A percentile compares a stretch with the other conserved stretches of the same genome.
phyloP scores from a whole-genome alignment of 257 asterid species.

The Lantana camara region DNA sequence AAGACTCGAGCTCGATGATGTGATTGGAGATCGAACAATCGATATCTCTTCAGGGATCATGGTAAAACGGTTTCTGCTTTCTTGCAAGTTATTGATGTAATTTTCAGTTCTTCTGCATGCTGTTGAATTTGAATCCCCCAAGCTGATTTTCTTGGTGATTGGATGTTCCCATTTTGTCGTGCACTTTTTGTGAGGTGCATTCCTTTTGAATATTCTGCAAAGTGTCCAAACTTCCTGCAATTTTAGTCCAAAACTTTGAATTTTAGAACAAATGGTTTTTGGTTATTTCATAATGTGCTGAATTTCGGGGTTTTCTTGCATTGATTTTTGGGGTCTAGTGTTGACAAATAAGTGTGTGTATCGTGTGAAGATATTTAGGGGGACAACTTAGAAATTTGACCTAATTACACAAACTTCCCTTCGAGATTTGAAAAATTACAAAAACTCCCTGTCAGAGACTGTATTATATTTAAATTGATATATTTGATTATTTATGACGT shows the following conservation, averaged over 20 bases:
- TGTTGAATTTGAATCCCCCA: not conserved
- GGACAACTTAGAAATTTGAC: too few relatives aligned
- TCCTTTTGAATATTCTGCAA: constrained; percentile 42
- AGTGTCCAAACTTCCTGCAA: constrained; percentile 48
- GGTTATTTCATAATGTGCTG: not conserved
- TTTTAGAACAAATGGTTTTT: not conserved
- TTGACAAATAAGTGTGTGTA: not conserved
- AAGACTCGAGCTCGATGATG: constrained; percentile 4
- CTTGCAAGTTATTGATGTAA: not conserved
- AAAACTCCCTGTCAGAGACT: too few relatives aligned
- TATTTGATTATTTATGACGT: too few relatives aligned
- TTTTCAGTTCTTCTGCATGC: not conserved
- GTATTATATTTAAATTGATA: too few relatives aligned
- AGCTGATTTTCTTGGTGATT: not conserved
- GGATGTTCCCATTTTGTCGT: constrained; percentile 24
- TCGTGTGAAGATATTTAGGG: too few relatives aligned
- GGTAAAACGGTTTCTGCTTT: not conserved
- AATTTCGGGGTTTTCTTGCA: not conserved
- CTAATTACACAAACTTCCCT: too few relatives aligned
- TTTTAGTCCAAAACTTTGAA: not conserved
- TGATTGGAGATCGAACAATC: not conserved
- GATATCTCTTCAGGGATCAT: constrained; percentile 7
- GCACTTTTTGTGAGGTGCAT: constrained; percentile 26
- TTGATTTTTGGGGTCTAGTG: not conserved
- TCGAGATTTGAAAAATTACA: too few relatives aligned